Evolutionary conservation across 139 green algal species (phyloP), one percentile per base, ranked within the genome.

Genomic region (Chlamydomonas urium): DNA sequence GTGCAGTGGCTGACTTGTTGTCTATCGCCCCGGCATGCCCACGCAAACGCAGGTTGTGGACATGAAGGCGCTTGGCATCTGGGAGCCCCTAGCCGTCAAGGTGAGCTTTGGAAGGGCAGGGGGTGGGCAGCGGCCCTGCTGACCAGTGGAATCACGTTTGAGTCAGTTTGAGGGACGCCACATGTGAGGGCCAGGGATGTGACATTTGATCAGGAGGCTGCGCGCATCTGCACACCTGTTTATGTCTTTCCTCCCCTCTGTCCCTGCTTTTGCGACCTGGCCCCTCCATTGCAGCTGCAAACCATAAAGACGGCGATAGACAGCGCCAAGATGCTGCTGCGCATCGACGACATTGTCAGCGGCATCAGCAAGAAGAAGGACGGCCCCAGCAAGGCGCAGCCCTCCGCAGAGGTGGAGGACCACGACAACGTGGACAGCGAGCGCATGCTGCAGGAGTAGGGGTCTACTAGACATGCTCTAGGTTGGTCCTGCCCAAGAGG

Each of bases 301-400:
- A 98, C 94, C 0, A 87, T 99, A 53, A 99, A 99, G 80, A 99
- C 95, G 0, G 86, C 91, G 0, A 75, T 98, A 0, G 95, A 99
- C 76, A 81, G 81, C 6, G 93, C 94, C 23, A 88, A 82, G 8
- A 91, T 99, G 90, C 85, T 99, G 66, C 89, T 99, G 61, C 83
- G 95, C 68, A 99, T 99, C 63, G 95, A 99, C 74, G 95, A 99
- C 85, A 98, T 99, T 62, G 91, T 99, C 14, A 91, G 76, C 47
- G 95, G 95, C 5, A 90, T 97, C 56, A 84, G 84, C 29, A 96
- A 93, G 76, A 94, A 93, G 70, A 48, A 73, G 47, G 28, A 69
- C 32, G 71, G 34, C 3, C 56, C 65, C 19, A 58, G 29, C 33
- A 26, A 32, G 26, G 14, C n/a, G 36, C 21, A 65, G 29, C 14